Evolutionary conservation across 31 red algal genomes (phyloP).

Genomic region (Bonnemaisonia californica): DNA sequence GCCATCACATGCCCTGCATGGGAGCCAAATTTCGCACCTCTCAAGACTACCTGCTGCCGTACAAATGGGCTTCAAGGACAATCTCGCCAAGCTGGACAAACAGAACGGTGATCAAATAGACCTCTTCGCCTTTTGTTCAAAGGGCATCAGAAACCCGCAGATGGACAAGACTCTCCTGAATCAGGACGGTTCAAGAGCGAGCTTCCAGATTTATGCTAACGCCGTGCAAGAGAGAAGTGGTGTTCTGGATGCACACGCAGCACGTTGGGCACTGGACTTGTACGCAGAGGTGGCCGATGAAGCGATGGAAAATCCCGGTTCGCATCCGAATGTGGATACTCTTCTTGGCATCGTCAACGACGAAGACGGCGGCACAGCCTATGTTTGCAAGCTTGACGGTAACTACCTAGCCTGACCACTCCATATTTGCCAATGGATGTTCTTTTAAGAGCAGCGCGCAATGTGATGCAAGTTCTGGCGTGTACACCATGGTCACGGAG

Average conservation of each 20-base stretch:
- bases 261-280: not conserved
- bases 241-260: not conserved
- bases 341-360: conserved; percentile 5
- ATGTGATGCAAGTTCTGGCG: too few relatives aligned
- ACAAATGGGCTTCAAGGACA: conserved; percentile 26
- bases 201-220: not conserved
- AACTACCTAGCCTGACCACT: conserved; percentile 8
- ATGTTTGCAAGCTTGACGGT: conserved; percentile 6
- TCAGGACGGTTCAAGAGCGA: not conserved
- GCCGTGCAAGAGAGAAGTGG: not conserved
- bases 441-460: too few relatives aligned
- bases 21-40: too few relatives aligned
- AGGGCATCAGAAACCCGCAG: not conserved
- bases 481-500: too few relatives aligned
- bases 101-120: not conserved
- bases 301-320: not conserved
- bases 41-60: too few relatives aligned
- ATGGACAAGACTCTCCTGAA: not conserved
- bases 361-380: not conserved
- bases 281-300: conserved; percentile 17
- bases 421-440: too few relatives aligned
- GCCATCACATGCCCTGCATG: too few relatives aligned
- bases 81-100: not conserved
- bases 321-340: conserved; percentile 20
- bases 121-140: conserved; percentile 13